Conservation (phyloP, 1,284 basidiomycete genomes). For the Rhodotorula sp. region DNA sequence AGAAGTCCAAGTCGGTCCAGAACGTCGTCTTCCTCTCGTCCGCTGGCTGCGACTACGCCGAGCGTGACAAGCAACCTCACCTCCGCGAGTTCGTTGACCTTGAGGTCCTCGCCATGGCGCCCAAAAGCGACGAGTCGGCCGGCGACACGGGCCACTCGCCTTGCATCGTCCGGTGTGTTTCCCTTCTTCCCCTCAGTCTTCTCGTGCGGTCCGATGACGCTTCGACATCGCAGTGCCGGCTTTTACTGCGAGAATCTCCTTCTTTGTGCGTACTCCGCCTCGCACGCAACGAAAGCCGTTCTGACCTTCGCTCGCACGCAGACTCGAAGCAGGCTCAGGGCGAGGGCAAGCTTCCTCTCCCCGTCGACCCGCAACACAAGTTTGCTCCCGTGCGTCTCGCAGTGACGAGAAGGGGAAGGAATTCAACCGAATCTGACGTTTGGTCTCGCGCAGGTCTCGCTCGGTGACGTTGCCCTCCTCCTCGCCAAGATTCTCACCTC, state of each 20-base stretch:
- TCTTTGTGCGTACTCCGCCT: constrained; percentile 1
- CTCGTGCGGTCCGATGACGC: neutral
- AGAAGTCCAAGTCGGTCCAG: constrained; percentile 16
- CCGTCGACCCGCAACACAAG: constrained; percentile 37
- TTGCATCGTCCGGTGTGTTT: constrained; percentile 23
- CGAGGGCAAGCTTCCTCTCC: constrained; percentile 35
- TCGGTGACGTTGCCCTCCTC: constrained; percentile 32
- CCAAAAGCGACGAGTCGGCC: constrained; percentile 25
- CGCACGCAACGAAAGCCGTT: too few relatives aligned
- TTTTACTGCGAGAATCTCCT: constrained; percentile 40
- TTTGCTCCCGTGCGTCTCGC: constrained; percentile 24
- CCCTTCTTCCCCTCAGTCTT: too few relatives aligned
- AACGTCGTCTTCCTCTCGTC: constrained; percentile 34
- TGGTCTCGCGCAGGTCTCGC: constrained; percentile 5
- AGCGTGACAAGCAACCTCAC: constrained; percentile 32
- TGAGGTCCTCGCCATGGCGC: constrained; percentile 29
- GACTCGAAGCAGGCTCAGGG: constrained; percentile 32
- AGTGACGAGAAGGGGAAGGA: neutral
- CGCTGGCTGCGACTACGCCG: constrained; percentile 33
- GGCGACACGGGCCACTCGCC: constrained; percentile 36
- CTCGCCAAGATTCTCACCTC: constrained; percentile 26
- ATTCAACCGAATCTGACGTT: neutral
- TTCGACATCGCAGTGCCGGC: constrained; percentile 13
- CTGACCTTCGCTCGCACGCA: neutral
- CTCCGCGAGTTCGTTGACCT: constrained; percentile 39